These are phyloP conservation scores for Tetrapisispora fleetii DNA, from an alignment of 805 yeast species.

Conservation along the genomic window DNA sequence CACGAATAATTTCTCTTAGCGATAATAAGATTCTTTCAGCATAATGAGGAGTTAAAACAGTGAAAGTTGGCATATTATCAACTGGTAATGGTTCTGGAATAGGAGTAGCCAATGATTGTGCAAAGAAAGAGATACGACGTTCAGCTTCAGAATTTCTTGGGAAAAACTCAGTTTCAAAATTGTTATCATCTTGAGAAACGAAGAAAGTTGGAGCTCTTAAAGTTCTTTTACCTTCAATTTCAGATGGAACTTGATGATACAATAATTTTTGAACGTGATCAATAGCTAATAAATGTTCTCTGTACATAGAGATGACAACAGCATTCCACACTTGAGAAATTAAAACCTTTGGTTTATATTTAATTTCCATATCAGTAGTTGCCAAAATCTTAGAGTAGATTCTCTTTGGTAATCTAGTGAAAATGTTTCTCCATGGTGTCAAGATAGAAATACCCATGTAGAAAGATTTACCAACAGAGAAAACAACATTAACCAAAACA, in stretches of 20 bases:
- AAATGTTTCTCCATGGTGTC: constrained; percentile 99
- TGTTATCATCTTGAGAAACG: constrained; percentile 91
- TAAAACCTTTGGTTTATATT: constrained; percentile 95
- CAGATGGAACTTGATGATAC: constrained; percentile 97
- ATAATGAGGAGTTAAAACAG: constrained; percentile 94
- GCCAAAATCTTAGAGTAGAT: constrained; percentile 95
- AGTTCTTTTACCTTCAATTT: constrained; percentile 96
- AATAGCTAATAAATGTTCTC: constrained; percentile 95
- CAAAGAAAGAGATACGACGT: constrained; percentile 98
- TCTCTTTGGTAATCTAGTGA: constrained; percentile 97
- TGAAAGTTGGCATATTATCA: constrained; percentile 98
- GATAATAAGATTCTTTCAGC: constrained; percentile 88
- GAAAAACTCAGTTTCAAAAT: constrained; percentile 93
- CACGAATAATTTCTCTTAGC: constrained; percentile 91
- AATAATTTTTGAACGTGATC: constrained; percentile 96
- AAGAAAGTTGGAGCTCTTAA: constrained; percentile 98
- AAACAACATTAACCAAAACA: constrained; percentile 86
- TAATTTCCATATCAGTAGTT: constrained; percentile 97
- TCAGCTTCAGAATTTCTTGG: constrained; percentile 97
- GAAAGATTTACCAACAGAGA: constrained; percentile 96
- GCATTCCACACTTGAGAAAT: constrained; percentile 99
- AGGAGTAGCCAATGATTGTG: constrained; percentile 97
- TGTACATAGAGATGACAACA: constrained; percentile 96
- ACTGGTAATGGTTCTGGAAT: constrained; percentile 98
- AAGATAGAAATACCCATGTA: constrained; percentile 97